A percentile compares a stretch with the other conserved stretches of the same genome.
These are phyloP conservation scores for Avena eriantha DNA, from an alignment of 176 grass and related monocot genomes.

Conservation along the genomic window DNA sequence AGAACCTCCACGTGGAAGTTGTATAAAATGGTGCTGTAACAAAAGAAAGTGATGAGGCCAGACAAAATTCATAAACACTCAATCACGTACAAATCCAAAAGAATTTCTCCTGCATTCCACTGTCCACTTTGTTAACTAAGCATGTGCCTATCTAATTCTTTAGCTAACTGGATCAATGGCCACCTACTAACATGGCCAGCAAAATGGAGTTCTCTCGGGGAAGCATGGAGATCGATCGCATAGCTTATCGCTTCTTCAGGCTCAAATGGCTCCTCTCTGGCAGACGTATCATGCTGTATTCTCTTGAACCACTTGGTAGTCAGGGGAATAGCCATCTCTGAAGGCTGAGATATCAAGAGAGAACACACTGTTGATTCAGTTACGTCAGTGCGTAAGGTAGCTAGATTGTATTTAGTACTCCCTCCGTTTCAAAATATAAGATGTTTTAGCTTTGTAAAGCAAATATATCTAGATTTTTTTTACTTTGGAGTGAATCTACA, in stretches of 20 bases:
- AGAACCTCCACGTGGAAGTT: not conserved
- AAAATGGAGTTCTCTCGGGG: constrained; percentile 69
- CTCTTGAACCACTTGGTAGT: constrained; percentile 94
- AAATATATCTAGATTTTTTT: no score
- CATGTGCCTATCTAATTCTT: not conserved
- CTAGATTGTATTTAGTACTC: not conserved
- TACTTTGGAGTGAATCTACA: no score
- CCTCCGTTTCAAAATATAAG: no score
- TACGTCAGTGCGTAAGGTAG: constrained; percentile 11
- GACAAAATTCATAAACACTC: not conserved
- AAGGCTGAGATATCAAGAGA: constrained; percentile 52
- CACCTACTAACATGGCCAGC: constrained; percentile 42
- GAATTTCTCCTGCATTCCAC: not conserved
- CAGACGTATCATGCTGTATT: constrained; percentile 67
- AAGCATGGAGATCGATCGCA: constrained; percentile 77
- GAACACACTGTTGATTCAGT: constrained; percentile 1
- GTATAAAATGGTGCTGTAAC: not conserved
- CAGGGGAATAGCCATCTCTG: constrained; percentile 94
- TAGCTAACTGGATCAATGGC: constrained; percentile 24
- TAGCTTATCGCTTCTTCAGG: constrained; percentile 82
- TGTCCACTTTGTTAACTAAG: constrained; percentile 27
- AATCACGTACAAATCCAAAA: not conserved
- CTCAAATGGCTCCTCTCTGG: constrained; percentile 74
- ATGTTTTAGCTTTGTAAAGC: no score
- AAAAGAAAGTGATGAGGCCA: not conserved